Base-by-base conservation (phyloP, 106 monocot species). In the Dactylorhiza incarnata region DNA sequence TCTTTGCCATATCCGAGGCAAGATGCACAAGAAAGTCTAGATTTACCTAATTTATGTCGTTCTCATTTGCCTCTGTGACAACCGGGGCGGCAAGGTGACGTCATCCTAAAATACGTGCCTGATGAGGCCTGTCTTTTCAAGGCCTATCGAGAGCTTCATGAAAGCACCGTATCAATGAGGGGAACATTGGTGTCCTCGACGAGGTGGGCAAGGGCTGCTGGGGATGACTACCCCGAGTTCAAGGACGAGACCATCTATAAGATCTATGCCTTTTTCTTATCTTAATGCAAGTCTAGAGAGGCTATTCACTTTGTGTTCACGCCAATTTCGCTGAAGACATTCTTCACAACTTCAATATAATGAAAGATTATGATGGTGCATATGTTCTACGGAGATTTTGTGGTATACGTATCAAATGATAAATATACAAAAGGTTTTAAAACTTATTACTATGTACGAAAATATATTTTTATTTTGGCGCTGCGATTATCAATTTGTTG, bases 1-100 rank as follows among this genome's bases (percentile, higher is more conserved):
- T 0, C 88, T 89, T 61, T 85, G 85, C 76, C 88, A 89, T 72
- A 89, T 85, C 76, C 82, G 88, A 0, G 88, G 88, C 13, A 89
- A 89, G 83, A 89, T 89, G 88, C 88, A 89, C 81, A 89, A 89
- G 80, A 89, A 89, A 72, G 88, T 89, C 19, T 89, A 85, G 88
- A 89, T 89, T 69, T 85, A 85, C 49, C 85, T 85, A 16, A 85
- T 83, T 6, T 85, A 85, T 68, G 83, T 89, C 65, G 83, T 89
- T 68, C 85, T 89, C 45, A 85, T 89, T 56, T 85, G 88, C 4
- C 85, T 89, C 22, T 80, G 88, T 20, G 88, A 89, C 49, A 85
- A 85, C 81, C 88, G 85, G 83, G 83, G 85, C 72, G 88, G 85
- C 55, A 89, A 89, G 81, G 88, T 12, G 88, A 89, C 65, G 88